These are phyloP conservation scores for Anisogramma anomala DNA, from an alignment of 2,329 filamentous ascomycete species.

Conservation along the genomic window DNA sequence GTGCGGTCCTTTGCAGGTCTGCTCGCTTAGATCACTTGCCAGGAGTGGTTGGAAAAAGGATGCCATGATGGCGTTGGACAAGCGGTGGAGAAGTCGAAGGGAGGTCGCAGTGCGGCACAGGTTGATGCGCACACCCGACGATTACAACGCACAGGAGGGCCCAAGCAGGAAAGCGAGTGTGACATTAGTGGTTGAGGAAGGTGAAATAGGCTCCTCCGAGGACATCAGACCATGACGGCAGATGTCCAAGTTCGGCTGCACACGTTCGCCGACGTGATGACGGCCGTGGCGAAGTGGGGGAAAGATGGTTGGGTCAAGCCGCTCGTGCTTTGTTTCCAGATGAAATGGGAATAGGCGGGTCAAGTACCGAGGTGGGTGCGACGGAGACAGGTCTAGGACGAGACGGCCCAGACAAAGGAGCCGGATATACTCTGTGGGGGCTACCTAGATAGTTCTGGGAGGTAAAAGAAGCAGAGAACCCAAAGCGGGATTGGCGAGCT, in stretches of 20 bases:
- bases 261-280: neutral
- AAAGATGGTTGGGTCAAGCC: too few relatives aligned
- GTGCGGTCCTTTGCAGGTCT: conserved; percentile 15
- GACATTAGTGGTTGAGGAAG: conserved; percentile 7
- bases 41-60: conserved; percentile 24
- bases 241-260: neutral
- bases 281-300: too few relatives aligned
- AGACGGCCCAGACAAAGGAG: neutral
- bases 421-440: too few relatives aligned
- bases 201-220: neutral
- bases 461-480: neutral
- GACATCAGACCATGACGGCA: conserved; percentile 7
- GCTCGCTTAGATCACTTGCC: conserved; percentile 20
- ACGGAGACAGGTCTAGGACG: neutral
- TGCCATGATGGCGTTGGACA: conserved; percentile 19
- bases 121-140: conserved; percentile 8
- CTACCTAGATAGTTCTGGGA: neutral
- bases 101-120: conserved; percentile 1
- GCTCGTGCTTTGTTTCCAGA: too few relatives aligned
- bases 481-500: neutral
- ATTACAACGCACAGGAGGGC: conserved; percentile 2
- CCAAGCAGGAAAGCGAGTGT: neutral
- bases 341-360: conserved; percentile 2
- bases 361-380: neutral
- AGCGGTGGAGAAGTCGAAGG: neutral